These are phyloP conservation scores for Hypericum perforatum DNA, from an alignment of 345 rosid species.

Conservation along the genomic window DNA sequence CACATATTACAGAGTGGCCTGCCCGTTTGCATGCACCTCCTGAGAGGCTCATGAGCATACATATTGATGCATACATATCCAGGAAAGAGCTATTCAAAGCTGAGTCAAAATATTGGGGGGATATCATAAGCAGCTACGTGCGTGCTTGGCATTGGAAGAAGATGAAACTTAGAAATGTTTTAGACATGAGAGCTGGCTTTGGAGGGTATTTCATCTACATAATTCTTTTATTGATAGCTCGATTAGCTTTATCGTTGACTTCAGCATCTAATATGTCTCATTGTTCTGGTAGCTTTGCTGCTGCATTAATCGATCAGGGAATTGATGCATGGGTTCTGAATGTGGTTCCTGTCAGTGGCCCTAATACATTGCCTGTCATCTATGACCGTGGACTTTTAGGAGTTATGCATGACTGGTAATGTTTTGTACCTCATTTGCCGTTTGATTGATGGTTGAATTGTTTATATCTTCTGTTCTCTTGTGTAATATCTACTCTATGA, in stretches of 20 bases:
- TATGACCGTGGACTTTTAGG: constrained; percentile 94
- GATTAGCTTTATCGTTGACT: background rate
- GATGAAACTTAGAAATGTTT: constrained; percentile 73
- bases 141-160: constrained; percentile 76
- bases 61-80: constrained; percentile 73
- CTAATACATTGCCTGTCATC: constrained; percentile 89
- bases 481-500: background rate
- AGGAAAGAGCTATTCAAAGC: constrained; percentile 86
- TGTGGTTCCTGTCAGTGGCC: constrained; percentile 80
- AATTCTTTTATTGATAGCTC: too few relatives aligned
- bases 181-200: constrained; percentile 96
- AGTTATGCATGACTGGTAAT: constrained; percentile 94
- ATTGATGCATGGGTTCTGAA: constrained; percentile 87
- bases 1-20: constrained; percentile 71
- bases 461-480: background rate
- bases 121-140: constrained; percentile 61
- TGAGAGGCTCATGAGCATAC: constrained; percentile 78
- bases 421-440: constrained; percentile 6
- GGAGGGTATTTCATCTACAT: constrained; percentile 59
- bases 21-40: constrained; percentile 76
- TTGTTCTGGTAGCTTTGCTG: constrained; percentile 65
- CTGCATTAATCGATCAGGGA: constrained; percentile 59
- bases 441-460: constrained; percentile 8
- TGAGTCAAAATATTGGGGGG: constrained; percentile 86
- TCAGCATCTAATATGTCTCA: constrained; percentile 9